Conservation (phyloP, 1,284 basidiomycete species). For the Trichosporon sp. region DNA sequence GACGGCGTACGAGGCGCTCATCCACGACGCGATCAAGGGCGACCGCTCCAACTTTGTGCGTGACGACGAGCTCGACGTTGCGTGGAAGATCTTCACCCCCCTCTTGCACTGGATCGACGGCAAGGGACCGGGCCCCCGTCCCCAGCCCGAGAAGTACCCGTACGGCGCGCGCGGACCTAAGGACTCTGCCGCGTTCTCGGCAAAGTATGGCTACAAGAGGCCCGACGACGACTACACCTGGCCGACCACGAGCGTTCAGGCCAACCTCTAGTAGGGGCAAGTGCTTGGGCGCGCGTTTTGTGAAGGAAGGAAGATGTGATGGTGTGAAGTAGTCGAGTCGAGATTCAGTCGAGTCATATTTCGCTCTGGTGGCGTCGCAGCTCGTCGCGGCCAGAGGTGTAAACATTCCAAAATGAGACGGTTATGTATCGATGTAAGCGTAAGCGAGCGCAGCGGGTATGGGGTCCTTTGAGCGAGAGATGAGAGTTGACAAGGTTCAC, state of each 20-base stretch:
- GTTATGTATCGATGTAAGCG: background rate
- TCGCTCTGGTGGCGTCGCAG: background rate
- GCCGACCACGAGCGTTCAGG: constrained; percentile 35
- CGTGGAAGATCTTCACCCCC: constrained; percentile 97
- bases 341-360: too few species aligned
- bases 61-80: constrained; percentile 87
- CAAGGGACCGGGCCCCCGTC: constrained; percentile 15
- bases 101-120: constrained; percentile 80
- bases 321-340: background rate
- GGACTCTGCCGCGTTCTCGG: constrained; percentile 68
- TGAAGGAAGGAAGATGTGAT: too few species aligned
- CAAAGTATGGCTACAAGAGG: constrained; percentile 72
- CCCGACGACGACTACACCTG: constrained; percentile 49
- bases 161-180: constrained; percentile 92
- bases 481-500: too few species aligned
- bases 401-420: background rate
- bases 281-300: background rate
- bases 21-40: constrained; percentile 75
- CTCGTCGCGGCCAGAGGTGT: background rate
- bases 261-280: constrained; percentile 22
- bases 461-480: too few species aligned
- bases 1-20: constrained; percentile 88
- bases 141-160: constrained; percentile 70
- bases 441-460: too few species aligned
- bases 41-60: constrained; percentile 69